Evolutionary conservation across 768 basidiomycete species (phyloP), one percentile per base, ranked within the genome.

Genomic region (Hypholoma sublateritium): DNA sequence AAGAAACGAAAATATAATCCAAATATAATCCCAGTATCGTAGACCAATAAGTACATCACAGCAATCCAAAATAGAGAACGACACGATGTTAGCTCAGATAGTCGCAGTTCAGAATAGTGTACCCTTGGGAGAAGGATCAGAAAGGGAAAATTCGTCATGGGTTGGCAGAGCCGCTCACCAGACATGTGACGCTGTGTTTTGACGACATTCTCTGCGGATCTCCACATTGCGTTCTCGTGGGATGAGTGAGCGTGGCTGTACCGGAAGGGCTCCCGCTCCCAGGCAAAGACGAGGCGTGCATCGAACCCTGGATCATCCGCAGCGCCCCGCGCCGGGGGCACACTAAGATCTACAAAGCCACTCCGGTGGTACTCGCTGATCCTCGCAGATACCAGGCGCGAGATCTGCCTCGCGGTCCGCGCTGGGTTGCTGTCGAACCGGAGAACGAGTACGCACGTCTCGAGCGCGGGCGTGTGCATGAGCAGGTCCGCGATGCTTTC

Each of bases 261-360:
- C 21, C 70, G 66, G 58, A 77, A 79, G 16, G 75, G 73, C 50
- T 77, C 73, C 32, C 62, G 68, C 57, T 75, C 72, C 50, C 68
- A 64, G 19, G 72, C 68, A 60, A 77, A 74, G 7, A 77, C 72
- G 37, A 77, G 67, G 22, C 75, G 67, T 12, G 71, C 67, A 55
- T 77, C 74, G 34, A 62, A 65, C 22, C 53, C 61, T 9, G 55
- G 34, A 11, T 43, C 39, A 4, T 46, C 21, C 28, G 16, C 50
- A 21, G 57, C 13, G 53, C 11, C 50, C 58, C 19, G 57, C 54
- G 28, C 22, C 11, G 45, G 21, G 21, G 51, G 22, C 8, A 63
- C 25, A 24, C 50, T 57, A 5, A 50, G 37, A 14, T 42, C 17
- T 19, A 34, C 6, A 19, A 49, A 34, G 25, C 37, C 39, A 14